Evolutionary conservation across 2,329 filamentous ascomycete genomes (phyloP).

Genomic region (Apiospora malaysiana): DNA sequence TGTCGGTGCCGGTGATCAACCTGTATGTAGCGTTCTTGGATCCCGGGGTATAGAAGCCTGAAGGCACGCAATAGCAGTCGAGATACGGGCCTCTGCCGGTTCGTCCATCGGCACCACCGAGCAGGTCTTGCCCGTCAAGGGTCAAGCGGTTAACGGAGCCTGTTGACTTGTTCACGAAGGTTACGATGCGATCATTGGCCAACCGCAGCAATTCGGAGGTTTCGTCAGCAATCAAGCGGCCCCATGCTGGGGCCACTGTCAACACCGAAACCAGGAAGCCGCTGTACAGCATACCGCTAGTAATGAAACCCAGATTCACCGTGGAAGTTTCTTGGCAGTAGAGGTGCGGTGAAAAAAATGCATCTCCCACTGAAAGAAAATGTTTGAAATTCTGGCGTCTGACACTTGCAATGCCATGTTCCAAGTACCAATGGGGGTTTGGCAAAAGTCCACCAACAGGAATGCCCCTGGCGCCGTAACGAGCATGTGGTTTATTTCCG

Average conservation of each 20-base stretch:
- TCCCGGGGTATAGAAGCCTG: slow-evolving; percentile 65
- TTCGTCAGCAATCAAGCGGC: slow-evolving; percentile 40
- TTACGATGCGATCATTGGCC: slow-evolving; percentile 46
- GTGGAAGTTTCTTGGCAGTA: fast-evolving
- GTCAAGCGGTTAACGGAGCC: slow-evolving; percentile 44
- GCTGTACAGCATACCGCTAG: not conserved
- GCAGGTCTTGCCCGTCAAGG: slow-evolving; percentile 52
- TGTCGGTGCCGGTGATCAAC: slow-evolving; percentile 58
- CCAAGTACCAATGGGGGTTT: not conserved
- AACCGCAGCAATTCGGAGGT: slow-evolving; percentile 42
- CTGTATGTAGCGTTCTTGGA: slow-evolving; percentile 53
- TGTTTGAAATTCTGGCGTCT: not conserved
- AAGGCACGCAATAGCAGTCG: slow-evolving; percentile 67
- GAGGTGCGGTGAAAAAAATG: not conserved
- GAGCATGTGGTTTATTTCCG: not conserved
- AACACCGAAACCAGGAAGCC: not conserved
- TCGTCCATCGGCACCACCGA: slow-evolving; percentile 51
- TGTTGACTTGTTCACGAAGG: slow-evolving; percentile 43
- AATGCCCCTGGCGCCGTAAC: not conserved
- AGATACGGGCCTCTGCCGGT: slow-evolving; percentile 61
- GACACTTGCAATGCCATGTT: not conserved
- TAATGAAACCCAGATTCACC: not conserved
- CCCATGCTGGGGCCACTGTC: not conserved
- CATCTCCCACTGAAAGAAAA: too few species aligned
- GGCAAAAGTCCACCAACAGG: not conserved